Percentiles rank a stretch among this genome's conserved stretches.
These are phyloP conservation scores for Hortiboletus campestris DNA, from an alignment of 768 basidiomycete species.

Conservation along the genomic window DNA sequence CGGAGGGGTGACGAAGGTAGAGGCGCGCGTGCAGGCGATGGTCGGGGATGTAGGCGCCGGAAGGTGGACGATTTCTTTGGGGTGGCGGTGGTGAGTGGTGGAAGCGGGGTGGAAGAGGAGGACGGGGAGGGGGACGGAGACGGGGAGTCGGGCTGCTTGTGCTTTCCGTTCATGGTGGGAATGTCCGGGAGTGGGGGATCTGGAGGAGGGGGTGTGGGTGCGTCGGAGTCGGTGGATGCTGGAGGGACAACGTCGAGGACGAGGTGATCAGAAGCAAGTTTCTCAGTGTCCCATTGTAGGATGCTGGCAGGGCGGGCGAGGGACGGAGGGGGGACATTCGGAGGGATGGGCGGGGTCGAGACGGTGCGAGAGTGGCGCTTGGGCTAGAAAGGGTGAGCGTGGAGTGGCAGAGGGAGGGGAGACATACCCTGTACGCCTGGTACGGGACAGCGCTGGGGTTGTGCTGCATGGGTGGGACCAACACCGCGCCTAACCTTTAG, in stretches of 20 bases:
- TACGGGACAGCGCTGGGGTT: constrained; percentile 37
- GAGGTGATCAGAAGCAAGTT: not conserved
- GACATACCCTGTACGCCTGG: constrained; percentile 45
- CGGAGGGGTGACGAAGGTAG: constrained; percentile 38
- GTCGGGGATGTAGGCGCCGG: constrained; percentile 46
- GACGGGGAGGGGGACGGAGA: not conserved
- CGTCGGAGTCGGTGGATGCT: not conserved
- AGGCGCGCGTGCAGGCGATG: constrained; percentile 17
- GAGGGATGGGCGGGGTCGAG: constrained; percentile 30
- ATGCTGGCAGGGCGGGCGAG: no score
- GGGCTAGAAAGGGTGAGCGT: constrained; percentile 32
- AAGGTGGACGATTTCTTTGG: constrained; percentile 47
- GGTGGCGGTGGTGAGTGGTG: not conserved
- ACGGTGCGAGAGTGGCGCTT: constrained; percentile 46
- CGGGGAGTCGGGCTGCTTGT: not conserved
- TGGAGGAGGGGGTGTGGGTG: not conserved
- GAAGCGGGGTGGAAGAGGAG: constrained; percentile 9
- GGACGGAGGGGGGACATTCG: constrained; percentile 21
- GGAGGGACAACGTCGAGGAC: constrained; percentile 4
- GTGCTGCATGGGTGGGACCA: constrained; percentile 9
- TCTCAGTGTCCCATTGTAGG: constrained; percentile 20
- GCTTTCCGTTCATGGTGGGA: constrained; percentile 1
- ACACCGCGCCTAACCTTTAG: not conserved
- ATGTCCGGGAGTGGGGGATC: not conserved
- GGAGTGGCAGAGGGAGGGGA: accelerated